These are phyloP conservation scores for Aspergillus cavernicola DNA, from an alignment of 495 filamentous ascomycete species.

Conservation along the genomic window DNA sequence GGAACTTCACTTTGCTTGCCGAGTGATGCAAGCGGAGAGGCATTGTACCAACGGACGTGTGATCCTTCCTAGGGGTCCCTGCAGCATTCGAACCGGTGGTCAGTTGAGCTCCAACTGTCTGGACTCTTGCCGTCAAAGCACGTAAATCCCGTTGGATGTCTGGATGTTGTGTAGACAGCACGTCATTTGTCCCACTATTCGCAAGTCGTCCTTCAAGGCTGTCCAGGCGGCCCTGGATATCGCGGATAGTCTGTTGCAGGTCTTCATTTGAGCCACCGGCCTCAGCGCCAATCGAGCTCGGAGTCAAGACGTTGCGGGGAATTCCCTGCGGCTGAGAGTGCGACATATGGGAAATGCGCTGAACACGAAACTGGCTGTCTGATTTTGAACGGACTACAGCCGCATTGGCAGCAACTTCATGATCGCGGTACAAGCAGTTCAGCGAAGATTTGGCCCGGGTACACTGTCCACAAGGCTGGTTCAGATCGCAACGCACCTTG, in stretches of 20 bases:
- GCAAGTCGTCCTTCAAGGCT: background rate
- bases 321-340: background rate
- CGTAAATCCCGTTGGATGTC: background rate
- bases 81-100: background rate
- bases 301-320: background rate
- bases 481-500: slow-evolving; percentile 45
- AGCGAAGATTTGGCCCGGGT: slow-evolving; percentile 29
- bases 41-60: slow-evolving; percentile 2
- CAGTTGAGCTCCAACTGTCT: too few relatives aligned
- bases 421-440: slow-evolving; percentile 20
- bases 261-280: background rate
- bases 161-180: background rate
- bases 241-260: background rate
- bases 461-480: slow-evolving; percentile 35
- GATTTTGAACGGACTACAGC: background rate
- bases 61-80: background rate
- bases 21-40: slow-evolving; percentile 13
- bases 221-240: background rate
- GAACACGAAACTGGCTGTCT: background rate
- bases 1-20: slow-evolving; percentile 35
- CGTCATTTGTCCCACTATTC: background rate
- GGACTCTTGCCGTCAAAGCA: background rate
- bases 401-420: background rate
- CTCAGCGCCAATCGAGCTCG: background rate
- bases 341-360: too few relatives aligned